Evolutionary conservation across 768 basidiomycete species (phyloP).

Genomic region (Boletellus ananas): DNA sequence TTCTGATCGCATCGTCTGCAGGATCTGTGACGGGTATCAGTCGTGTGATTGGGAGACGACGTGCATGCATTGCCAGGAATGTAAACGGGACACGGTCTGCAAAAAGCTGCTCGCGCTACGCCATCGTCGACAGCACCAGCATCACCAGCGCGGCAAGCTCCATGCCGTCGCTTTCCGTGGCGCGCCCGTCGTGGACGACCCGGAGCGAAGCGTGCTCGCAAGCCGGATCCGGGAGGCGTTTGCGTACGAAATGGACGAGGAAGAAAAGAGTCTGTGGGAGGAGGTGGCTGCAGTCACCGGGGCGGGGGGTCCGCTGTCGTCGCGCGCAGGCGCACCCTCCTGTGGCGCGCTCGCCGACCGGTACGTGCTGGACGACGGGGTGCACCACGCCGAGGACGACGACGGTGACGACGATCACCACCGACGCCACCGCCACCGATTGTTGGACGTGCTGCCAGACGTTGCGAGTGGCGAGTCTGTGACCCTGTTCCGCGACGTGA

Average conservation of each 20-base stretch:
- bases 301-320: conserved; percentile 10
- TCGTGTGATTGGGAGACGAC: conserved; percentile 16
- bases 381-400: background rate
- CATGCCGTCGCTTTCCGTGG: background rate
- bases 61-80: conserved; percentile 27
- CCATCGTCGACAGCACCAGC: conserved; percentile 11
- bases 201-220: conserved; percentile 6
- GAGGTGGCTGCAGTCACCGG: conserved; percentile 26
- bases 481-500: conserved; percentile 19
- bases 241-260: conserved; percentile 22
- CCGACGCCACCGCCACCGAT: too few relatives aligned
- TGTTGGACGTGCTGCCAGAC: conserved; percentile 4
- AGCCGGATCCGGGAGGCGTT: conserved; percentile 12
- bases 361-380: too few relatives aligned
- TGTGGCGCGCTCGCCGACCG: too few relatives aligned
- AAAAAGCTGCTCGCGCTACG: conserved; percentile 24
- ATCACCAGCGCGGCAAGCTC: conserved; percentile 7
- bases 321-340: conserved; percentile 11
- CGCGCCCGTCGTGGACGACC: background rate
- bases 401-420: conserved; percentile 1
- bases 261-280: conserved; percentile 28
- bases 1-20: too few relatives aligned
- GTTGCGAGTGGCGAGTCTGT: conserved; percentile 19
- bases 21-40: conserved; percentile 25
- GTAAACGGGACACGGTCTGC: conserved; percentile 25